These are phyloP conservation scores for Massarina eburnea DNA, from an alignment of 2,329 filamentous ascomycete genomes.

Conservation along the genomic window DNA sequence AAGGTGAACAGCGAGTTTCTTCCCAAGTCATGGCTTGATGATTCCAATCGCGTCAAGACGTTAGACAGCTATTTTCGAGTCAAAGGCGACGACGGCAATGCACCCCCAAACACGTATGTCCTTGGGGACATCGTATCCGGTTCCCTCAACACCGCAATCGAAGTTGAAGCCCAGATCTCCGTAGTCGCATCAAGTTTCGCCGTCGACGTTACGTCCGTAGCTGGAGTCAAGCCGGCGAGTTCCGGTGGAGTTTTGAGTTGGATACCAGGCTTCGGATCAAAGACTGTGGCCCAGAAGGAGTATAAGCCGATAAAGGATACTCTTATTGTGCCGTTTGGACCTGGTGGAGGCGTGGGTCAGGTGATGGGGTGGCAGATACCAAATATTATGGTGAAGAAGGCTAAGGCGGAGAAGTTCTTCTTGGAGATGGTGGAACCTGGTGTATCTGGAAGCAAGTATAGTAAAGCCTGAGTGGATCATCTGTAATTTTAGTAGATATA, in stretches of 20 bases:
- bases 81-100: slow-evolving; percentile 10
- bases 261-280: slow-evolving; percentile 3
- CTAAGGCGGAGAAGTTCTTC: slow-evolving; percentile 17
- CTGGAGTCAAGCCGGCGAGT: slow-evolving; percentile 2
- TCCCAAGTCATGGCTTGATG: slow-evolving; percentile 23
- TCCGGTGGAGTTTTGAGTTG: slow-evolving; percentile 4
- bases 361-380: slow-evolving; percentile 30
- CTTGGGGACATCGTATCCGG: slow-evolving; percentile 39
- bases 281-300: slow-evolving; percentile 8
- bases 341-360: slow-evolving; percentile 20
- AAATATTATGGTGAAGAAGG: slow-evolving; percentile 13
- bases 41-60: slow-evolving; percentile 27
- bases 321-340: slow-evolving; percentile 13
- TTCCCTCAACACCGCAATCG: slow-evolving; percentile 20
- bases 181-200: slow-evolving; percentile 11
- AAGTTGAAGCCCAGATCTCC: slow-evolving; percentile 10
- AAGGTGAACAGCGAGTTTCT: slow-evolving; percentile 32
- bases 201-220: slow-evolving; percentile 7
- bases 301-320: slow-evolving; percentile 29
- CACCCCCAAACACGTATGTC: slow-evolving; percentile 25
- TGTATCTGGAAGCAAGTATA: slow-evolving; percentile 11
- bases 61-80: slow-evolving; percentile 26
- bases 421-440: slow-evolving; percentile 8
- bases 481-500: too few relatives aligned
- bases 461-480: not conserved